These are phyloP conservation scores for Cajanus cajan DNA, from an alignment of 306 rosid genomes.

Conservation along the genomic window DNA sequence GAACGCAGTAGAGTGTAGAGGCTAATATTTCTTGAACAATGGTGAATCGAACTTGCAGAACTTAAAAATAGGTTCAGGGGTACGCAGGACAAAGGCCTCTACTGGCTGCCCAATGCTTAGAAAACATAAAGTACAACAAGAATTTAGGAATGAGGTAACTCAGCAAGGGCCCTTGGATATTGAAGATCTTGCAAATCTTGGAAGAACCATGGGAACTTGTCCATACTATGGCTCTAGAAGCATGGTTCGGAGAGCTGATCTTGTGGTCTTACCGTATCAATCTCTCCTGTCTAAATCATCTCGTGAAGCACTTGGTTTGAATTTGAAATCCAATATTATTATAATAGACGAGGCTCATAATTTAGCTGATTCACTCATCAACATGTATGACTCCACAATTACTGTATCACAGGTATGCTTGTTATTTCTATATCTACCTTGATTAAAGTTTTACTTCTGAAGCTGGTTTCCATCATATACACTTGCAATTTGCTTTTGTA, in stretches of 20 bases:
- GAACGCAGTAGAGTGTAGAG: background rate
- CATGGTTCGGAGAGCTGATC: constrained; percentile 77
- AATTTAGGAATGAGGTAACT: constrained; percentile 69
- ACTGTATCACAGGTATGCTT: constrained; percentile 67
- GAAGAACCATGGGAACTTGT: constrained; percentile 74
- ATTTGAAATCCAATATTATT: constrained; percentile 70
- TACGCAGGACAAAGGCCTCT: constrained; percentile 66
- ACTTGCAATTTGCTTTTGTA: constrained; percentile 15
- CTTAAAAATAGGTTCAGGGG: constrained; percentile 52
- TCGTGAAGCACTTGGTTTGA: constrained; percentile 90
- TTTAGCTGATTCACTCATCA: constrained; percentile 91
- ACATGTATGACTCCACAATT: constrained; percentile 78
- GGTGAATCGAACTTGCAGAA: constrained; percentile 51
- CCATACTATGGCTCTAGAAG: constrained; percentile 96
- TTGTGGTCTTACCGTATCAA: constrained; percentile 92
- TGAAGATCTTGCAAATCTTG: constrained; percentile 91
- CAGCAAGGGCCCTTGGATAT: constrained; percentile 81
- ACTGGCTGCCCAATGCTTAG: constrained; percentile 92
- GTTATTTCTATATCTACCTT: constrained; percentile 16
- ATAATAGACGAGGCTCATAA: constrained; percentile 95
- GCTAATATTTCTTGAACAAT: constrained; percentile 33
- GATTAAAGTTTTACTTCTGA: constrained; percentile 14
- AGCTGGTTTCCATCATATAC: constrained; percentile 2
- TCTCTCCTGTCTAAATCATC: constrained; percentile 94
- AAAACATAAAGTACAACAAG: constrained; percentile 61